Conservation (phyloP, 176 grass and related monocot species). For the Stipa capillata region DNA sequence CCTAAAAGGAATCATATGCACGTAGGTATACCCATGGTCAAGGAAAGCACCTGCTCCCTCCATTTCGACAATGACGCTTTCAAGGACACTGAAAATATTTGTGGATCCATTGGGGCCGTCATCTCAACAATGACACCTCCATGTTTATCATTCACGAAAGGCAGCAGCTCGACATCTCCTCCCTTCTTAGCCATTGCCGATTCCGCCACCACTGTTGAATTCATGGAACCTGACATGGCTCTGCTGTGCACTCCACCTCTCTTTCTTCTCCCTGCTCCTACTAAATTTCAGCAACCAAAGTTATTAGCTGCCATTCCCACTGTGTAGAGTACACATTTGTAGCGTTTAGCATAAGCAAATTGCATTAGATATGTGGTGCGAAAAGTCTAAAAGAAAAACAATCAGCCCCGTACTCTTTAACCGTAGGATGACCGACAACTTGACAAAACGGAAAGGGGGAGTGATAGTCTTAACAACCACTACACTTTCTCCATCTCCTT, state of each 20-base stretch:
- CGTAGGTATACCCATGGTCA: background rate
- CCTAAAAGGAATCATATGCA: background rate
- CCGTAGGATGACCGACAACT: background rate
- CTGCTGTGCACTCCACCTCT: background rate
- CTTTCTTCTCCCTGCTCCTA: background rate
- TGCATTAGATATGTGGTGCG: background rate
- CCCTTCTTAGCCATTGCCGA: constrained; percentile 1
- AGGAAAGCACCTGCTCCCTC: constrained; percentile 59
- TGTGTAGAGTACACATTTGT: background rate
- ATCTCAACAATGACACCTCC: constrained; percentile 80
- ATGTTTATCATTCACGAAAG: constrained; percentile 60
- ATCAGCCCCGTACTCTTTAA: background rate
- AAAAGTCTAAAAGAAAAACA: background rate
- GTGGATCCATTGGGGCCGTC: constrained; percentile 49
- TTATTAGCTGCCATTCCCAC: background rate
- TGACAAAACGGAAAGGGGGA: background rate
- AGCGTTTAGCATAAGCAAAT: background rate
- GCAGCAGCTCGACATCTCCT: constrained; percentile 26
- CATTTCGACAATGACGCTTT: constrained; percentile 56
- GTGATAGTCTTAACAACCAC: background rate
- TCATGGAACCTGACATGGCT: constrained; percentile 30
- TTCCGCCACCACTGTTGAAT: constrained; percentile 1
- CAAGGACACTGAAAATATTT: constrained; percentile 51
- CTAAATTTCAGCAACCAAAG: background rate
- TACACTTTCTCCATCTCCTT: background rate